Evolutionary conservation across 352 stramenopile genomes (phyloP), one percentile per base, ranked within the genome.

Genomic region (Poterioochromonas sp.): DNA sequence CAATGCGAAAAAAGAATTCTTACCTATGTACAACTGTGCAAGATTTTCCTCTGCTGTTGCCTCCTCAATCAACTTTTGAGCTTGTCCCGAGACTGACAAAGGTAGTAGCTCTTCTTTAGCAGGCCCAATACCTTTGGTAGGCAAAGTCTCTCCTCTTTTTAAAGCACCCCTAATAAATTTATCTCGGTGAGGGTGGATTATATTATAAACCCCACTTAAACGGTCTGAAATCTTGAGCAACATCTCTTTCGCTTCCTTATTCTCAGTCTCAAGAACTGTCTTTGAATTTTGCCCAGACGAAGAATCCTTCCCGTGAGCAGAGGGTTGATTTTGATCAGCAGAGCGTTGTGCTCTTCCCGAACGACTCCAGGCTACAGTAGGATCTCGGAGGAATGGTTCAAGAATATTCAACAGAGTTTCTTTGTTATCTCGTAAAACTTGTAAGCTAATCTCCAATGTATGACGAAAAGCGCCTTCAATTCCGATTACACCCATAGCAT

Each of bases 341-440:
- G n/a, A n/a, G 39, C 47, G 22, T 79, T 71, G 47, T 29, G 26
- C n/a, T 70, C 43, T 22, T 34, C 41, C 73, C 29, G 11, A 43
- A 20, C 47, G 26, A 26, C 73, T 63, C 40, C 44, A 60, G 32
- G 0, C 32, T 78, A 93, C 90, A 0, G 90, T 84, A 29, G 95
- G 94, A 82, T 99, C 95, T 78, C 97, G 95, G 37, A 99, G 86
- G 82, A 99, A 99, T n/a, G 94, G 95, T 83, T 99, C 96, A 2
- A 99, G 85, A 51, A 99, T 94, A 74, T 92, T 98, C 32, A 98
- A 87, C 51, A 99, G 85, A 37, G 94, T 97, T 79, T 97, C 93
- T 32, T 94, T 92, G 83, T 99, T 97, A 34, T 93, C 88, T 53
- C 97, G 90, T 65, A 99, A 86, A 47, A 97, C 81, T 22, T 84